phyloP scores from a whole-genome alignment of 108 stramenopile species.

The Fragilaria radians region DNA sequence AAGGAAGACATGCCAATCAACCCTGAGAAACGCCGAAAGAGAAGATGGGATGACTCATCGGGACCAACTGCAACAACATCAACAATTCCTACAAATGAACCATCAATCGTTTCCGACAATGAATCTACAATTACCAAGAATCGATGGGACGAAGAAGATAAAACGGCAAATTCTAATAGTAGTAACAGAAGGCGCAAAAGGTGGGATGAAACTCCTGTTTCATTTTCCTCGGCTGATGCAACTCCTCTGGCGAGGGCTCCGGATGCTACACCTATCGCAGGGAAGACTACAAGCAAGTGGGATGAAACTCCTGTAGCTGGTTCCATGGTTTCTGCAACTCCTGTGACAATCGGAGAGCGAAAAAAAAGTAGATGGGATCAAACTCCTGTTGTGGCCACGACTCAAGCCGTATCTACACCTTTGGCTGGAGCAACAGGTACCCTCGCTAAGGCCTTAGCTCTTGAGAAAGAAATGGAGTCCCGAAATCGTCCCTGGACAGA shows the following conservation, averaged over 20 bases:
- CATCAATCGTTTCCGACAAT: conserved; percentile 46
- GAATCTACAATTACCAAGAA: conserved; percentile 43
- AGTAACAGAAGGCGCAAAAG: conserved; percentile 62
- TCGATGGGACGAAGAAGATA: conserved; percentile 65
- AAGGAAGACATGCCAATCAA: conserved; percentile 7
- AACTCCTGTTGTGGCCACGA: conserved; percentile 47
- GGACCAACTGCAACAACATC: conserved; percentile 20
- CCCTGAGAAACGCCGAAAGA: conserved; percentile 32
- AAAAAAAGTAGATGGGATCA: conserved; percentile 75
- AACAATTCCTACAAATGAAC: conserved; percentile 1
- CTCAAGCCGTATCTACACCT: conserved; percentile 20
- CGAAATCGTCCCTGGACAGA: conserved; percentile 95
- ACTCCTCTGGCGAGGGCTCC: conserved; percentile 28
- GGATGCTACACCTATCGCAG: conserved; percentile 49
- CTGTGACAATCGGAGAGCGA: conserved; percentile 17
- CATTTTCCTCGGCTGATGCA: conserved; percentile 22
- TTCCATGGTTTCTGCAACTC: conserved; percentile 17
- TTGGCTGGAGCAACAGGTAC: conserved; percentile 42
- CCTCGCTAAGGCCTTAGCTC: conserved; percentile 73
- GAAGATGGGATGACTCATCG: conserved; percentile 71
- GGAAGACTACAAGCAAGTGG: conserved; percentile 44
- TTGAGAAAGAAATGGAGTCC: conserved; percentile 93
- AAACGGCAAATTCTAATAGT: conserved; percentile 9
- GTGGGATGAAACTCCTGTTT: conserved; percentile 89
- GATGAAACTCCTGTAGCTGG: conserved; percentile 80